Conservation (phyloP, 2,329 filamentous ascomycete species). For the Xylaria sp. region DNA sequence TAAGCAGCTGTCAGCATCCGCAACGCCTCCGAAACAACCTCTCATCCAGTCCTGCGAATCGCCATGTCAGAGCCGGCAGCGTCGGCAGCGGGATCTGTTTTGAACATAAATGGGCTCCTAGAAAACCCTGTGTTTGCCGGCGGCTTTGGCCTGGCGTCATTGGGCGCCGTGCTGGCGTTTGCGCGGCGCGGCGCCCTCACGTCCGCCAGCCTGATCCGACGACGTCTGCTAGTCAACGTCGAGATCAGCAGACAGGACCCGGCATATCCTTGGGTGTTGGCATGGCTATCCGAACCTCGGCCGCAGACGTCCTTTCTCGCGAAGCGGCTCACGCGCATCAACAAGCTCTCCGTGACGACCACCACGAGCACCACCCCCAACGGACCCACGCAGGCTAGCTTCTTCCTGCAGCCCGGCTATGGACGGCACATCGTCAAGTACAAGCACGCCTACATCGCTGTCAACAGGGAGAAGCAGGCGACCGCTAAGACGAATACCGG, state of each 20-base stretch:
- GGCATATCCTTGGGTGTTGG: slow-evolving; percentile 92
- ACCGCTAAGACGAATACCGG: slow-evolving; percentile 85
- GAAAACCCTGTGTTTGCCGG: slow-evolving; percentile 72
- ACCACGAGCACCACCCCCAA: slow-evolving; percentile 67
- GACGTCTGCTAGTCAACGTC: slow-evolving; percentile 90
- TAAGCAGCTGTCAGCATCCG: too few relatives aligned
- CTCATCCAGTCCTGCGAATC: slow-evolving; percentile 20
- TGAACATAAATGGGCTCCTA: slow-evolving; percentile 68
- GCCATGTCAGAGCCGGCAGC: slow-evolving; percentile 46
- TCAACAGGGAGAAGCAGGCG: slow-evolving; percentile 85
- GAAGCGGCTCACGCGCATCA: slow-evolving; percentile 67
- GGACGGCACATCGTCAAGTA: slow-evolving; percentile 90
- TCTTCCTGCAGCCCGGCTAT: slow-evolving; percentile 90
- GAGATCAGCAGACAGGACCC: slow-evolving; percentile 95
- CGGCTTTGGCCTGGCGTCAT: slow-evolving; percentile 89
- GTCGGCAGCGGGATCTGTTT: slow-evolving; percentile 41
- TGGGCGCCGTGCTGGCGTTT: slow-evolving; percentile 84
- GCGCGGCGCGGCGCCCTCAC: slow-evolving; percentile 80
- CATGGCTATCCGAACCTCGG: slow-evolving; percentile 91
- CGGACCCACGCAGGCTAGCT: slow-evolving; percentile 79
- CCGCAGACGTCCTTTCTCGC: slow-evolving; percentile 69
- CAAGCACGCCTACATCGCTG: slow-evolving; percentile 84
- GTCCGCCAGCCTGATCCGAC: slow-evolving; percentile 78
- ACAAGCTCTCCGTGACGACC: slow-evolving; percentile 68
- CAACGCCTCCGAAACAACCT: not conserved